A percentile compares a stretch with the other conserved stretches of the same genome.
These are phyloP conservation scores for Grosmannia clavigera DNA, from an alignment of 2,329 filamentous ascomycete species.

Conservation along the genomic window DNA sequence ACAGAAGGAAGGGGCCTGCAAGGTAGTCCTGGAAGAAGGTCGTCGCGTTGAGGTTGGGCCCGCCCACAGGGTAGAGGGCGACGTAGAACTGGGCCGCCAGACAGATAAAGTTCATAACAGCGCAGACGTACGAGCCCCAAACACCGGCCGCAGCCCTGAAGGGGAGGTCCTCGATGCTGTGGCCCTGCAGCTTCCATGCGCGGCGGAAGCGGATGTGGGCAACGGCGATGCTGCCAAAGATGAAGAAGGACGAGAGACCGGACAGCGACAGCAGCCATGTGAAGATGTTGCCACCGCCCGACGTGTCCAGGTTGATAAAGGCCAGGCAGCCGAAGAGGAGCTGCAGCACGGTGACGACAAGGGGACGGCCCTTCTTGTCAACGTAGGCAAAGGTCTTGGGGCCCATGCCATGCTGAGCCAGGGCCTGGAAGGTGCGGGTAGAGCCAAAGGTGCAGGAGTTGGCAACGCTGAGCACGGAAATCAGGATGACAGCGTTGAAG, in stretches of 20 bases:
- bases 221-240: constrained; percentile 57
- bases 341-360: constrained; percentile 39
- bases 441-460: constrained; percentile 39
- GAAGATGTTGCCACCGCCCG: constrained; percentile 35
- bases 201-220: constrained; percentile 54
- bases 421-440: constrained; percentile 37
- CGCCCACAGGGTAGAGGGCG: background rate
- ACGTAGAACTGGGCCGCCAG: background rate
- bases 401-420: constrained; percentile 31
- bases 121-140: background rate
- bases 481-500: constrained; percentile 39
- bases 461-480: constrained; percentile 38
- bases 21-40: constrained; percentile 49
- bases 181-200: constrained; percentile 32
- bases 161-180: background rate
- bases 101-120: background rate
- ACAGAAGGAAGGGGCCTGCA: constrained; percentile 40
- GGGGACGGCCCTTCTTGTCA: constrained; percentile 47
- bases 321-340: constrained; percentile 44
- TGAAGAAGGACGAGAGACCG: constrained; percentile 61
- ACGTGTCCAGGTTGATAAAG: constrained; percentile 36
- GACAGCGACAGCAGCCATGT: constrained; percentile 58
- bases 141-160: background rate
- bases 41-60: constrained; percentile 22
- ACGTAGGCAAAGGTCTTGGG: constrained; percentile 47